phyloP scores from a whole-genome alignment of 257 asterid genomes.

The Solanum boliviense region DNA sequence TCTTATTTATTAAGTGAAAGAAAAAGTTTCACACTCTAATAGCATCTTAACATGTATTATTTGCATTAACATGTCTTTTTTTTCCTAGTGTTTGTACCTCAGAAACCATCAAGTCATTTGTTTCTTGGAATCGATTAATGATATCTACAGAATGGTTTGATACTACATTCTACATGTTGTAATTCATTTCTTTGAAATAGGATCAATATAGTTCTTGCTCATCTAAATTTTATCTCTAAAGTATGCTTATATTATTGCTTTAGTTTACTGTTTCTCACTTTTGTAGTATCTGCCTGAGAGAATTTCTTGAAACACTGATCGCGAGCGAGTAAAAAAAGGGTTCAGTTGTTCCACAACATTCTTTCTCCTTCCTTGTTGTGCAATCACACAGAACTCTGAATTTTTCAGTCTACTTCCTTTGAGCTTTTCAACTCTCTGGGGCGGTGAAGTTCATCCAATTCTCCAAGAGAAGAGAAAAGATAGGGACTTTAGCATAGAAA shows the following conservation, averaged over 20 bases:
- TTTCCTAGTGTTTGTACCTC: not conserved
- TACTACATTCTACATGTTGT: not conserved
- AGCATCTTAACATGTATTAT: not conserved
- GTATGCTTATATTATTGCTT: not conserved
- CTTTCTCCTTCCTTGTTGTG: not conserved
- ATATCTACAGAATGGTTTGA: not conserved
- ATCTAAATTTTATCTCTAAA: not conserved
- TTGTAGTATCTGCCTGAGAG: not conserved
- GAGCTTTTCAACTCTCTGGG: not conserved
- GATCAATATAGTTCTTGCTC: not conserved
- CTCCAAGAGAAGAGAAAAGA: not conserved
- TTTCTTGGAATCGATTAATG: not conserved
- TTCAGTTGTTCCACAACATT: not conserved
- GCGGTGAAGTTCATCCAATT: not conserved
- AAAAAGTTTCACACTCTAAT: not conserved
- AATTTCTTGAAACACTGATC: not conserved
- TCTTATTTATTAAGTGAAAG: not conserved
- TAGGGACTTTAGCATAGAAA: not conserved
- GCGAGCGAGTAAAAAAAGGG: not conserved
- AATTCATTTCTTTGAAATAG: not conserved
- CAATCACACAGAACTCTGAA: not conserved
- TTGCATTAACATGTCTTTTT: not conserved
- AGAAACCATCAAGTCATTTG: not conserved
- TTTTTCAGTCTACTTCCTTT: not conserved
- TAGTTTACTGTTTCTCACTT: not conserved